phyloP scores from a whole-genome alignment of 2,329 filamentous ascomycete species.

The Diaporthe ampelina region DNA sequence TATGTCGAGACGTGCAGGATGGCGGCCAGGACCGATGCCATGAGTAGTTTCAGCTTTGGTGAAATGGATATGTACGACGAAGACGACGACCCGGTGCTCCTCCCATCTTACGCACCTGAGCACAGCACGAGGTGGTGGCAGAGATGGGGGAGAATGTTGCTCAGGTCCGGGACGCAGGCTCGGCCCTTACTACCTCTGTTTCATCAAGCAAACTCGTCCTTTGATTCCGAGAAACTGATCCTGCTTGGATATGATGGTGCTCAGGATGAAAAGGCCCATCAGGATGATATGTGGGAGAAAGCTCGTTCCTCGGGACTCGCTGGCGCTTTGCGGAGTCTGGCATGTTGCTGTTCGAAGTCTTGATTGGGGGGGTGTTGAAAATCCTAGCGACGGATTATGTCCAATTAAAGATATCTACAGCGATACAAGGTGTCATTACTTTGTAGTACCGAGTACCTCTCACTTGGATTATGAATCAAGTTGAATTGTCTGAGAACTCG shows the following conservation, averaged over 20 bases:
- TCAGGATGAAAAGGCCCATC: neutral
- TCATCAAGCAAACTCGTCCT: neutral
- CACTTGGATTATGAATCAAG: conserved; percentile 10
- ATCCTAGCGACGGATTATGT: conserved; percentile 22
- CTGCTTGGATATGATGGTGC: conserved; percentile 12
- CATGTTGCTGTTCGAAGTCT: conserved; percentile 17
- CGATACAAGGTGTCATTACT: neutral
- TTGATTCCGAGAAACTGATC: neutral
- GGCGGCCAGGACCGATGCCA: neutral
- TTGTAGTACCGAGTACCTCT: neutral
- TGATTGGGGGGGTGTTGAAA: neutral
- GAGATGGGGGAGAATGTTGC: conserved; percentile 15
- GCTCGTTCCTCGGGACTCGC: neutral
- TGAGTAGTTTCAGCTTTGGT: neutral
- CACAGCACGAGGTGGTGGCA: conserved; percentile 21
- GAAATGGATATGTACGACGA: neutral
- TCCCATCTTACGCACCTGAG: neutral
- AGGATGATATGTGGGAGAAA: neutral
- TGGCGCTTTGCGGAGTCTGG: neutral
- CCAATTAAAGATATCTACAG: neutral
- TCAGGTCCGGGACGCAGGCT: neutral
- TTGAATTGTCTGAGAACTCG: neutral
- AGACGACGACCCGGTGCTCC: neutral
- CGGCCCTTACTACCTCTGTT: conserved; percentile 4
- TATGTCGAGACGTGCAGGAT: conserved; percentile 1